A percentile compares a stretch with the other conserved stretches of the same genome.
Evolutionary conservation across 805 yeast genomes (phyloP).

Genomic region (Candida schatavii): DNA sequence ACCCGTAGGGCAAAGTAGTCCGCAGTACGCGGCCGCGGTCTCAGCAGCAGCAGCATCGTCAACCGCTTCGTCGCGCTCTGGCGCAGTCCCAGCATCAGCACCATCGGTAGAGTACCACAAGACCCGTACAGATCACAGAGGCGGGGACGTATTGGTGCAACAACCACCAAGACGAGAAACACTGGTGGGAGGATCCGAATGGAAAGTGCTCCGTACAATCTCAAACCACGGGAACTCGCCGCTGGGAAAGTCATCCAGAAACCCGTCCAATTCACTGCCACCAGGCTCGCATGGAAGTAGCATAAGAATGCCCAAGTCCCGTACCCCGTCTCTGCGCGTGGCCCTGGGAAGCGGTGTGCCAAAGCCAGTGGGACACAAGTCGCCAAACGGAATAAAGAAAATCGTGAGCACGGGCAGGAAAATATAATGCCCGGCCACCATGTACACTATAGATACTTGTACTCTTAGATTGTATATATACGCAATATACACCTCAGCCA

Average conservation of each 20-base stretch:
- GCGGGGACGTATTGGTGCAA: constrained; percentile 10
- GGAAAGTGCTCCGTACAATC: constrained; percentile 41
- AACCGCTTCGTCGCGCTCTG: too few relatives aligned
- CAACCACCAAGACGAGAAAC: constrained; percentile 24
- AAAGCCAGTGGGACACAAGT: constrained; percentile 2
- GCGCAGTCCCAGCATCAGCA: too few relatives aligned
- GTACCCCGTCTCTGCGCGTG: constrained; percentile 1
- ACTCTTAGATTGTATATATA: not conserved
- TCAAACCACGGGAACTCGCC: constrained; percentile 30
- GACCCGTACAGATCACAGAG: not conserved
- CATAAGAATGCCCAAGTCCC: constrained; percentile 5
- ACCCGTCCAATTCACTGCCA: not conserved
- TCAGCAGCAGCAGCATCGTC: too few relatives aligned
- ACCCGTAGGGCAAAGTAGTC: too few relatives aligned
- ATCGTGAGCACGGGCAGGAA: constrained; percentile 1
- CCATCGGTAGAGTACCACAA: too few relatives aligned
- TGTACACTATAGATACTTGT: not conserved
- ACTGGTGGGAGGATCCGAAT: constrained; percentile 17
- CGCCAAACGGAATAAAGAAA: constrained; percentile 4
- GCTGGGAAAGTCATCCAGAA: constrained; percentile 1
- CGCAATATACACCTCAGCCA: too few relatives aligned
- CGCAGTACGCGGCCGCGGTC: too few relatives aligned
- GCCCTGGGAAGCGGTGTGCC: not conserved
- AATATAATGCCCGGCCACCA: not conserved
- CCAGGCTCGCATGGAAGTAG: not conserved